A percentile compares a stretch with the other conserved stretches of the same genome.
These are phyloP conservation scores for Botrytis deweyae DNA, from an alignment of 2,329 filamentous ascomycete genomes.

Conservation along the genomic window DNA sequence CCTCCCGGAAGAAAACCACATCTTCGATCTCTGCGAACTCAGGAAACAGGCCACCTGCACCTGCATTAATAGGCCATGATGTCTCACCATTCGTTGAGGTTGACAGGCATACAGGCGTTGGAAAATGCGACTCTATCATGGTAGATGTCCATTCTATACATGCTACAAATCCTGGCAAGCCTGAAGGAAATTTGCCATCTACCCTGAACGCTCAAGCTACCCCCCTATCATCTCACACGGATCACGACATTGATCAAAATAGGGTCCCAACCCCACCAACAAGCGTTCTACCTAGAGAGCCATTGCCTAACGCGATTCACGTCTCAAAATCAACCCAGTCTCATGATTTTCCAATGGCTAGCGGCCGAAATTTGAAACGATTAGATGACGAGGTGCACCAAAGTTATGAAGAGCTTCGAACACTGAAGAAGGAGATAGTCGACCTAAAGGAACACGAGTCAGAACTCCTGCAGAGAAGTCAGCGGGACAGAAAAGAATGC, in stretches of 20 bases:
- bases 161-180: background rate
- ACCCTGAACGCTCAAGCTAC: background rate
- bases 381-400: no score
- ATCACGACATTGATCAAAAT: no score
- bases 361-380: no score
- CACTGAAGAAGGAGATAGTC: background rate
- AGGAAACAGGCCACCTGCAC: background rate
- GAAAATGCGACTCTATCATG: background rate
- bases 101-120: background rate
- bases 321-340: background rate
- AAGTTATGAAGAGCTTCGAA: background rate
- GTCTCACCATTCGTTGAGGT: background rate
- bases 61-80: background rate
- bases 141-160: background rate
- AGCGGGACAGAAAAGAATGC: background rate
- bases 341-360: background rate
- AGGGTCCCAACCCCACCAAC: background rate
- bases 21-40: background rate
- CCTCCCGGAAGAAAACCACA: no score
- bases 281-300: background rate
- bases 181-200: background rate
- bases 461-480: background rate
- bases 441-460: accelerated
- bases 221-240: background rate
- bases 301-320: background rate